phyloP scores from a whole-genome alignment of 345 rosid genomes.

The Durio zibethinus region DNA sequence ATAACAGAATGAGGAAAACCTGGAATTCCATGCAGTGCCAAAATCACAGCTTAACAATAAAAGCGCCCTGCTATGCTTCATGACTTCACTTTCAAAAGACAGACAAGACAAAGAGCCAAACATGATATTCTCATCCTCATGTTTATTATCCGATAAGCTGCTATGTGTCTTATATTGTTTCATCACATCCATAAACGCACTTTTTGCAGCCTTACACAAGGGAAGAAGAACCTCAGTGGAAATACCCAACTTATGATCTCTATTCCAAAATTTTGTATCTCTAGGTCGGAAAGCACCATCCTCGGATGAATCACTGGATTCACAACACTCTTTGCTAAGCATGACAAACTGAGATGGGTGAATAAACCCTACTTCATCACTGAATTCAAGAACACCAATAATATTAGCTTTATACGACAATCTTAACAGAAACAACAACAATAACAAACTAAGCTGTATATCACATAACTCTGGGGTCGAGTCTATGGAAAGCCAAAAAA shows the following conservation, averaged over 20 bases:
- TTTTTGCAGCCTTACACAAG: slow-evolving; percentile 56
- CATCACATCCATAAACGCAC: slow-evolving; percentile 43
- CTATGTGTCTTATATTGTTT: slow-evolving; percentile 33
- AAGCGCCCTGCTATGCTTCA: slow-evolving; percentile 75
- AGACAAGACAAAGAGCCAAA: slow-evolving; percentile 9
- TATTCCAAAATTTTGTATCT: slow-evolving; percentile 50
- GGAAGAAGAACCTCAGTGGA: slow-evolving; percentile 56
- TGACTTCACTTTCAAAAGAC: slow-evolving; percentile 39
- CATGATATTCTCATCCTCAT: slow-evolving; percentile 9
- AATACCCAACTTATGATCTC: slow-evolving; percentile 80
- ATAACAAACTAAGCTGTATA: too few relatives aligned
- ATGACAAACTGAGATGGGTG: slow-evolving; percentile 77
- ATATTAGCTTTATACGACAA: background rate
- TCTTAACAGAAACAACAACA: background rate
- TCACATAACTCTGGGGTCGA: too few relatives aligned
- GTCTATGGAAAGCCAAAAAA: too few relatives aligned
- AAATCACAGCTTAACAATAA: slow-evolving; percentile 81
- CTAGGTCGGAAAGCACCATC: slow-evolving; percentile 13
- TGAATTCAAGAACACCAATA: slow-evolving; percentile 23
- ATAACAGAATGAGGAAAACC: slow-evolving; percentile 36
- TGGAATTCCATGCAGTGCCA: slow-evolving; percentile 86
- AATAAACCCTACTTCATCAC: slow-evolving; percentile 84
- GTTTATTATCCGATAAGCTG: slow-evolving; percentile 4
- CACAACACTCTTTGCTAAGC: slow-evolving; percentile 38
- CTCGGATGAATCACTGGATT: slow-evolving; percentile 17